These are phyloP conservation scores for Schizochytrium sp. DNA, from an alignment of 108 stramenopile genomes.

Conservation along the genomic window DNA sequence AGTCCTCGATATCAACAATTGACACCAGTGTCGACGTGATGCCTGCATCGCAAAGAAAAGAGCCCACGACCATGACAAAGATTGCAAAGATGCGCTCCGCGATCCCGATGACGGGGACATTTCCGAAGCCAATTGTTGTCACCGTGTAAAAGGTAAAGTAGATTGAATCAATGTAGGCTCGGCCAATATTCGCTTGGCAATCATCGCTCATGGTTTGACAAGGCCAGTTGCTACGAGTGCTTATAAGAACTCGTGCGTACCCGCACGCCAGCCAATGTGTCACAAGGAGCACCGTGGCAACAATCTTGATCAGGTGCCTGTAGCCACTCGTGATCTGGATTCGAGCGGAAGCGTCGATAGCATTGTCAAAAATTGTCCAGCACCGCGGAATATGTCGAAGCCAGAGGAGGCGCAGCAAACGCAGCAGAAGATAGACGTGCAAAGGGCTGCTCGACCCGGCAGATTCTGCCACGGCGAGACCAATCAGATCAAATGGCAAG, in stretches of 20 bases:
- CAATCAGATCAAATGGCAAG: not conserved
- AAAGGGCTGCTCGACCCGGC: not conserved
- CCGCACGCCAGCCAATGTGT: conserved; percentile 21
- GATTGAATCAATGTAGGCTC: not conserved
- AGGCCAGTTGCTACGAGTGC: too few species aligned
- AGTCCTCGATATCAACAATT: conserved; percentile 41
- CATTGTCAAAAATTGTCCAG: not conserved
- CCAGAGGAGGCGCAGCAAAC: not conserved
- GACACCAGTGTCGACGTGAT: conserved; percentile 50
- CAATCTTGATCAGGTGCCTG: not conserved
- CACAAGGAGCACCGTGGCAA: not conserved
- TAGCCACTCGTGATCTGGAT: not conserved
- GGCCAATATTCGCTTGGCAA: not conserved
- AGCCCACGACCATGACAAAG: conserved; percentile 50
- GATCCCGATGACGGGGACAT: conserved; percentile 37
- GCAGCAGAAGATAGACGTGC: not conserved
- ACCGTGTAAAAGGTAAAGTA: conserved; percentile 15
- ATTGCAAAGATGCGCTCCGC: conserved; percentile 47
- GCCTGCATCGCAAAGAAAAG: conserved; percentile 58
- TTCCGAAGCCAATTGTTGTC: conserved; percentile 55
- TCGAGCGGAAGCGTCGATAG: not conserved
- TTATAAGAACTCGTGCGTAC: not conserved
- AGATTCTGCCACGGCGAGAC: not conserved
- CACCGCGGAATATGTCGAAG: not conserved
- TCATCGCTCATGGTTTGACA: too few species aligned